Percentiles rank a stretch among this genome's conserved stretches.
These are phyloP conservation scores for Eutypella sp. DNA, from an alignment of 2,329 filamentous ascomycete species.

Conservation along the genomic window DNA sequence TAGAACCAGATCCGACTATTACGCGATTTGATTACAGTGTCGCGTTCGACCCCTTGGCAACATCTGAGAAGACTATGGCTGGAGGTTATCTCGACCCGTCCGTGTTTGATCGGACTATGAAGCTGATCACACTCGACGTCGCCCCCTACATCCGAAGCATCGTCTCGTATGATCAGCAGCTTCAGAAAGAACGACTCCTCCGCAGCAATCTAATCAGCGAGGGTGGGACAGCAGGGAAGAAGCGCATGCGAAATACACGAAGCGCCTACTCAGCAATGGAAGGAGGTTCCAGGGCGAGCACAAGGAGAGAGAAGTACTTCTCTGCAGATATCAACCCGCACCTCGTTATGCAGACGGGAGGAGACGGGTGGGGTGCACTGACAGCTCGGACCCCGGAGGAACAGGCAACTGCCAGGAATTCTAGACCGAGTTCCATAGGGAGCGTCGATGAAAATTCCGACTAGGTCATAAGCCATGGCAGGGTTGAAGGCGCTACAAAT, in stretches of 20 bases:
- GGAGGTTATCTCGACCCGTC: slow-evolving; percentile 56
- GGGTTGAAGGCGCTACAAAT: too few species aligned
- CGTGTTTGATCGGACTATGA: slow-evolving; percentile 68
- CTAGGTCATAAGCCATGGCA: too few species aligned
- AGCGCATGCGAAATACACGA: slow-evolving; percentile 65
- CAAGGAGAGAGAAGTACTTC: slow-evolving; percentile 70
- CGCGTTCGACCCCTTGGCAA: slow-evolving; percentile 58
- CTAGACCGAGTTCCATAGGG: slow-evolving; percentile 2
- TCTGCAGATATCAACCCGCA: slow-evolving; percentile 52
- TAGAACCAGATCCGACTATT: slow-evolving; percentile 25
- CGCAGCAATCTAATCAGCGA: slow-evolving; percentile 59
- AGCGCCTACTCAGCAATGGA: slow-evolving; percentile 73
- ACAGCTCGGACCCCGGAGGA: slow-evolving; percentile 1
- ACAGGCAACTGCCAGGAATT: background rate
- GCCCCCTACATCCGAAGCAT: slow-evolving; percentile 90
- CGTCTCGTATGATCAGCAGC: slow-evolving; percentile 65
- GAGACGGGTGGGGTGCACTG: slow-evolving; percentile 32
- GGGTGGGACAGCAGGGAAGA: slow-evolving; percentile 44
- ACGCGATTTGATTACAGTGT: slow-evolving; percentile 48
- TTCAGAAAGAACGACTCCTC: slow-evolving; percentile 63
- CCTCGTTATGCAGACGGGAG: slow-evolving; percentile 62
- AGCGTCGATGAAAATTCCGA: background rate
- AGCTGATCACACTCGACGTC: slow-evolving; percentile 66
- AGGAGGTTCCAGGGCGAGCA: slow-evolving; percentile 62
- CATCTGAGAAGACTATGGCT: slow-evolving; percentile 38